Evolutionary conservation across 495 filamentous ascomycete genomes (phyloP).

Genomic region (Podospora bellae-mahoneyi): DNA sequence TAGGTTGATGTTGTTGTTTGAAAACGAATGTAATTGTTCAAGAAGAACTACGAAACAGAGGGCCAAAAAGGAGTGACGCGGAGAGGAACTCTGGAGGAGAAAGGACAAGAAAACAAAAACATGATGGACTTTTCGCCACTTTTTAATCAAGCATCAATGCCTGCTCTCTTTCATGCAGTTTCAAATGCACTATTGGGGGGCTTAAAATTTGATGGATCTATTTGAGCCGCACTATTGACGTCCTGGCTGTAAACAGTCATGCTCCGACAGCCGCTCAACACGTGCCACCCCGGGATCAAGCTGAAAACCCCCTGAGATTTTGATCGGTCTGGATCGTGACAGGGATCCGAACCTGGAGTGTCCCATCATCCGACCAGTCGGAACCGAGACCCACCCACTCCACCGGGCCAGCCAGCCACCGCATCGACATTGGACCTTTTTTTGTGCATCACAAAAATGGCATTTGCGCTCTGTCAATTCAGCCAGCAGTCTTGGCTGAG

Average conservation of each 20-base stretch:
- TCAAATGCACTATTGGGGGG: background rate
- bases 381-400: background rate
- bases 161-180: background rate
- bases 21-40: constrained; percentile 15
- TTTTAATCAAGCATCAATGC: background rate
- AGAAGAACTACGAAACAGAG: background rate
- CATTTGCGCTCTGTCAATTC: no score
- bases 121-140: background rate
- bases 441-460: no score
- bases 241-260: background rate
- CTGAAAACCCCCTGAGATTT: background rate
- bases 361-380: background rate
- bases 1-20: background rate
- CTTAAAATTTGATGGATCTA: background rate
- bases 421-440: no score
- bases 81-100: background rate
- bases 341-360: background rate
- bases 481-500: no score
- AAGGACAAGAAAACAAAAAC: background rate
- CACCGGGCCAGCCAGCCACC: background rate
- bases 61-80: background rate
- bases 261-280: background rate
- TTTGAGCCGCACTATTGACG: background rate
- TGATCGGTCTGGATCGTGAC: background rate
- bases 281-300: background rate